Percentiles rank a stretch among this genome's conserved stretches.
Conservation (phyloP, 2,329 filamentous ascomycete species). For the Nothomitra cinnamomea region DNA sequence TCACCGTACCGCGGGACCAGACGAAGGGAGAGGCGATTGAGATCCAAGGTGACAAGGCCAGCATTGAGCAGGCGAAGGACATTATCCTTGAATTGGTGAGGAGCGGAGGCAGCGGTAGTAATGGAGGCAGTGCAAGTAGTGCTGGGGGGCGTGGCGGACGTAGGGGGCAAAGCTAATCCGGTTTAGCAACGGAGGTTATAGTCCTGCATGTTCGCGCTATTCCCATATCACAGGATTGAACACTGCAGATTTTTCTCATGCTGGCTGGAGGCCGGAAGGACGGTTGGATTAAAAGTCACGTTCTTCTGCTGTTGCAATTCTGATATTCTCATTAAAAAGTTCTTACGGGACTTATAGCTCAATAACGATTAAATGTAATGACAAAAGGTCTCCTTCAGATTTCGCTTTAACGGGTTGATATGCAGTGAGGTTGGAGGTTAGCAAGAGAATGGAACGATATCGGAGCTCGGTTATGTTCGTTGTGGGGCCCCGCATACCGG, state of each 20-base stretch:
- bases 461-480: no score
- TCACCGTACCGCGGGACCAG: constrained; percentile 80
- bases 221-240: not conserved
- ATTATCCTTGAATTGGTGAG: constrained; percentile 73
- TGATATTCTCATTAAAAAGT: not conserved
- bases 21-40: constrained; percentile 67
- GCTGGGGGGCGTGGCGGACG: not conserved
- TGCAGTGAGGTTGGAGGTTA: no score
- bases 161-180: not conserved
- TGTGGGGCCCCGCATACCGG: no score
- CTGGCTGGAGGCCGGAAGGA: not conserved
- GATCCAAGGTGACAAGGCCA: constrained; percentile 62
- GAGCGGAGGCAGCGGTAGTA: constrained; percentile 24
- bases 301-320: not conserved
- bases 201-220: not conserved
- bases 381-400: no score
- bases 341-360: no score
- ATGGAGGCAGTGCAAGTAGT: not conserved
- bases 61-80: constrained; percentile 73
- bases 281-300: not conserved
- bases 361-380: no score
- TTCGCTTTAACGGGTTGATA: no score
- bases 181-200: not conserved
- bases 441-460: no score
- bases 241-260: not conserved